These are phyloP conservation scores for Arabis hirsuta DNA, from an alignment of 345 rosid genomes.

Conservation along the genomic window DNA sequence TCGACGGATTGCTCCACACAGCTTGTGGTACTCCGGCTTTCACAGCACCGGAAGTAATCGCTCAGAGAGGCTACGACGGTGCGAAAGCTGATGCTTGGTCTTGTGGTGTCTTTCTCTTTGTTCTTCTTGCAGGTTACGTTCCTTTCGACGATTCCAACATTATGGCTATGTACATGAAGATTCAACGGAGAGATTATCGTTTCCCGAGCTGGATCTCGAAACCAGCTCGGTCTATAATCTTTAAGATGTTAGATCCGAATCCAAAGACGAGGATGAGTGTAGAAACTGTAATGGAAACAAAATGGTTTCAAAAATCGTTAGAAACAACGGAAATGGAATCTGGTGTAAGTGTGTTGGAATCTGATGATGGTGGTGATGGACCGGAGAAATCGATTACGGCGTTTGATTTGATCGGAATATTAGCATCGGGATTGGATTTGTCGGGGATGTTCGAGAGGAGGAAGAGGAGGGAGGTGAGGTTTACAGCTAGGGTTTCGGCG, in stretches of 20 bases:
- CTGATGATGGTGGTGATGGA: background rate
- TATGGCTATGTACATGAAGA: conserved; percentile 59
- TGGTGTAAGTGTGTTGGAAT: background rate
- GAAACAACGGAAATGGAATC: background rate
- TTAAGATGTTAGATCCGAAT: conserved; percentile 75
- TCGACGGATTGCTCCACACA: conserved; percentile 63
- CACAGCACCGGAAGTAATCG: conserved; percentile 77
- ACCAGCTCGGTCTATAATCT: conserved; percentile 56
- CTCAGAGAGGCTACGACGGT: conserved; percentile 64
- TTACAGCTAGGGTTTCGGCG: conserved; percentile 52
- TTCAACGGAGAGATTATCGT: conserved; percentile 57
- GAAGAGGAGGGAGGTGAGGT: conserved; percentile 61
- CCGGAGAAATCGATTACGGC: conserved; percentile 53
- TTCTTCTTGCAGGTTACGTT: conserved; percentile 57
- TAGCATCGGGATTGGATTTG: conserved; percentile 70
- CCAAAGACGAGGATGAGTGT: conserved; percentile 72
- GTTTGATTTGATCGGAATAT: conserved; percentile 66
- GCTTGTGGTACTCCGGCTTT: conserved; percentile 84
- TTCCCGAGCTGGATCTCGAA: conserved; percentile 63
- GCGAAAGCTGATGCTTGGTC: conserved; percentile 87
- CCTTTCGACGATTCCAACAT: conserved; percentile 73
- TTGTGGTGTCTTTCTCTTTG: conserved; percentile 79
- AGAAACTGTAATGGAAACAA: conserved; percentile 48
- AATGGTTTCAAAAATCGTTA: conserved; percentile 62
- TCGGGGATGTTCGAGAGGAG: conserved; percentile 64